These are phyloP conservation scores for Elongisporangium undulatum DNA, from an alignment of 352 stramenopile species.

Conservation along the genomic window DNA sequence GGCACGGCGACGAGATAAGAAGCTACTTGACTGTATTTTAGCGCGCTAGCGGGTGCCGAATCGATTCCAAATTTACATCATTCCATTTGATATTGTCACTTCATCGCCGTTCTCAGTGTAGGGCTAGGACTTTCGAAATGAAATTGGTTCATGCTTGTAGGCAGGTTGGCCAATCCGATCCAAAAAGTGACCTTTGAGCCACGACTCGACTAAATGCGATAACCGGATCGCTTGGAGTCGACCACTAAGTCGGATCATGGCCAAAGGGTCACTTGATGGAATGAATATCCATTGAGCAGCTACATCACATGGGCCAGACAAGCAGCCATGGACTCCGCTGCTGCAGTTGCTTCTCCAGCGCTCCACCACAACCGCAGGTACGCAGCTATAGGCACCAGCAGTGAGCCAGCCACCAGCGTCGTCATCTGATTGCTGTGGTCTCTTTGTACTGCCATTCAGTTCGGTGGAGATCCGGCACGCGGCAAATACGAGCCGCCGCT, in stretches of 20 bases:
- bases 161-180: background rate
- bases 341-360: background rate
- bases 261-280: background rate
- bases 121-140: background rate
- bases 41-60: background rate
- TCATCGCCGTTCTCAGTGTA: too few species aligned
- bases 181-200: background rate
- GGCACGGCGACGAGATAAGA: background rate
- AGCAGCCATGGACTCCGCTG: background rate
- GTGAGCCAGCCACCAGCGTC: background rate
- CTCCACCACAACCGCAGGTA: background rate
- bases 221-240: background rate
- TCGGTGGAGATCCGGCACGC: background rate
- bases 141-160: background rate
- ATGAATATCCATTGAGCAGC: background rate
- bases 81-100: too few species aligned
- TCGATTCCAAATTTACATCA: background rate
- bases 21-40: background rate
- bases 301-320: background rate
- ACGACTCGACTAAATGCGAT: background rate
- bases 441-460: background rate
- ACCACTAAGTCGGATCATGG: background rate
- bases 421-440: background rate
- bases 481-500: conserved; percentile 9
- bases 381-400: background rate